A percentile compares a stretch with the other conserved stretches of the same genome.
phyloP scores from a whole-genome alignment of 2,329 filamentous ascomycete genomes.

The Cryphonectria radicalis region DNA sequence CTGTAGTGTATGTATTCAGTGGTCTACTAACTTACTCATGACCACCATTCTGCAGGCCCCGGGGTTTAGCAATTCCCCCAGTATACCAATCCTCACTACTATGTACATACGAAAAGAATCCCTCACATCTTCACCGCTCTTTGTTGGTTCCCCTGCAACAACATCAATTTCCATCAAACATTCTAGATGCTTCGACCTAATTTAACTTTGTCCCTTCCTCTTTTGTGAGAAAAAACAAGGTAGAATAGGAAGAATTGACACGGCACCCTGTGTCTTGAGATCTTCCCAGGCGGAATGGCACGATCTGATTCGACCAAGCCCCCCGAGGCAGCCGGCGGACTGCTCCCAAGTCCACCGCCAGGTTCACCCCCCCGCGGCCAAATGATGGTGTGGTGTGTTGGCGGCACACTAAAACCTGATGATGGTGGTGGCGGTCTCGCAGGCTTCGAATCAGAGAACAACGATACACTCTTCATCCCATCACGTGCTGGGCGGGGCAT shows the following conservation, averaged over 20 bases:
- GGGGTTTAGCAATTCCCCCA: conserved; percentile 13
- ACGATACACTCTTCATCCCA: neutral
- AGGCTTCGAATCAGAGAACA: neutral
- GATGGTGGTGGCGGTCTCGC: neutral
- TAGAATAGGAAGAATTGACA: neutral
- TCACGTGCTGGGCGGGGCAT: conserved; percentile 20
- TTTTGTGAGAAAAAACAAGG: neutral
- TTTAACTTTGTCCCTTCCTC: too few relatives aligned
- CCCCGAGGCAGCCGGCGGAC: neutral
- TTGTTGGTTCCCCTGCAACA: neutral
- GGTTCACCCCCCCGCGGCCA: conserved; percentile 5
- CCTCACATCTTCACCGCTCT: neutral
- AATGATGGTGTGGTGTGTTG: neutral
- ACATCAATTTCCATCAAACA: conserved; percentile 6
- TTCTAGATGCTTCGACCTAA: neutral
- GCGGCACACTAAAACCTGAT: neutral
- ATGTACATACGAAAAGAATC: neutral
- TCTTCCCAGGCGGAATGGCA: neutral
- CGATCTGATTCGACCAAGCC: conserved; percentile 8
- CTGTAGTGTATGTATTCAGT: neutral
- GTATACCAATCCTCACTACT: neutral
- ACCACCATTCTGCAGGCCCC: neutral
- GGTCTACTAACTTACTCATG: neutral
- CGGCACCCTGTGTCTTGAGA: conserved; percentile 4
- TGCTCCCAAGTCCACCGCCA: neutral